Evolutionary conservation across 2,329 filamentous ascomycete species (phyloP).

Genomic region (Ascochyta fabae): DNA sequence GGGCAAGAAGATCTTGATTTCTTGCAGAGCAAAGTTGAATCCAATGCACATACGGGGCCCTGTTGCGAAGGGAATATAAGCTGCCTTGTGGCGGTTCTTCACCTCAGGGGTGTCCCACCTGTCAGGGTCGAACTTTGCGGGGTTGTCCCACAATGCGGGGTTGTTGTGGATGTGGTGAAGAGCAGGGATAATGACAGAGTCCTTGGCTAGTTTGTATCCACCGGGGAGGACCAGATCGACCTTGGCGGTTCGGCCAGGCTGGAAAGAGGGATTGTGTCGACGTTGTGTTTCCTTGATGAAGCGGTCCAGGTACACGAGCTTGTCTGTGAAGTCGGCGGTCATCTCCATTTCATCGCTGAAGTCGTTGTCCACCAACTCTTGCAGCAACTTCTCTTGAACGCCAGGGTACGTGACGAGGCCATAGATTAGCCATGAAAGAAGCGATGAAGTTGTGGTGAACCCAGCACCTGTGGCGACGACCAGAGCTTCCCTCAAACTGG

Average conservation of each 20-base stretch:
- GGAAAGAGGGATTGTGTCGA: conserved; percentile 41
- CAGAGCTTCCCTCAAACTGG: conserved; percentile 50
- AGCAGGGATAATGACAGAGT: conserved; percentile 60
- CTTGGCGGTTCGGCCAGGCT: conserved; percentile 64
- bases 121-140: conserved; percentile 64
- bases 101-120: conserved; percentile 21
- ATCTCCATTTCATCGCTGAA: conserved; percentile 27
- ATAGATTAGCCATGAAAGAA: conserved; percentile 31
- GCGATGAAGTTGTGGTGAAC: conserved; percentile 31
- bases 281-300: conserved; percentile 36
- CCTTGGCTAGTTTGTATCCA: conserved; percentile 62
- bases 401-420: conserved; percentile 25
- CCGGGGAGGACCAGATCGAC: conserved; percentile 64
- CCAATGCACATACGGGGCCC: conserved; percentile 67
- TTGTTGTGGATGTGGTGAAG: conserved; percentile 58
- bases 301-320: conserved; percentile 26
- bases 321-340: conserved; percentile 25
- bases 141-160: conserved; percentile 64
- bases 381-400: conserved; percentile 28
- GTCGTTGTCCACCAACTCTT: conserved; percentile 28
- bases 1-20: conserved; percentile 65
- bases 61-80: conserved; percentile 65
- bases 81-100: conserved; percentile 46
- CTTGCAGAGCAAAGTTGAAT: conserved; percentile 68
- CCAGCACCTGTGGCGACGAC: conserved; percentile 41